Percentiles rank a stretch among this genome's conserved stretches.
These are phyloP conservation scores for Cucumis hystrix DNA, from an alignment of 306 rosid genomes.

Conservation along the genomic window DNA sequence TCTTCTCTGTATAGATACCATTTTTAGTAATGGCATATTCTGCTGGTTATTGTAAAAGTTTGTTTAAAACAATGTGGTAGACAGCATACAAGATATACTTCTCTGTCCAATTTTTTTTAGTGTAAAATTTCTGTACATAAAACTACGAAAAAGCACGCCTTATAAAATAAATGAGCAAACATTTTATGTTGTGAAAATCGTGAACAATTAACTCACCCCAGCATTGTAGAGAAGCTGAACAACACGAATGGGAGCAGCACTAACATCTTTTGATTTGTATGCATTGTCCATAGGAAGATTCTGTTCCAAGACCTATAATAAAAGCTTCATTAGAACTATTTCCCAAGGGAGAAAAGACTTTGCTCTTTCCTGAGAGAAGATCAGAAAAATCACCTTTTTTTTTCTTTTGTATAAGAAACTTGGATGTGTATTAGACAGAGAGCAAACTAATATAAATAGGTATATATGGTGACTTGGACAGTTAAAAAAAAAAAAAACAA, in stretches of 20 bases:
- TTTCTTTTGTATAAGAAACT: not conserved
- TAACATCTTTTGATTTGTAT: conserved; percentile 78
- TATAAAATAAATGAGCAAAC: not conserved
- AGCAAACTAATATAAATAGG: not conserved
- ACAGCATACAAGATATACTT: not conserved
- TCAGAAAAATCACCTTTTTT: not conserved
- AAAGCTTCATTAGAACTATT: conserved; percentile 9
- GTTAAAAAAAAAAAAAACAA: not conserved
- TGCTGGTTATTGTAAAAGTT: not conserved
- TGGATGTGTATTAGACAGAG: not conserved
- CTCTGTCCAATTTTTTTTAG: not conserved
- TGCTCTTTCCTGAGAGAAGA: not conserved
- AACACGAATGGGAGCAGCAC: conserved; percentile 85
- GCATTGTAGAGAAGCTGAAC: conserved; percentile 77
- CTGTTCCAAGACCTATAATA: conserved; percentile 63
- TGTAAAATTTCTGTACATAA: not conserved
- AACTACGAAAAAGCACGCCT: not conserved
- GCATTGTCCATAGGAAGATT: conserved; percentile 81
- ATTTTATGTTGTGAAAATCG: not conserved
- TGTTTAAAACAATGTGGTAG: too few relatives aligned
- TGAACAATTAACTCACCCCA: conserved; percentile 52
- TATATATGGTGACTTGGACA: not conserved
- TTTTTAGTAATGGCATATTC: not conserved
- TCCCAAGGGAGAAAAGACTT: not conserved
- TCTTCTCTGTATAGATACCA: not conserved